phyloP scores from a whole-genome alignment of 78 protist species.

The Chrysochromulina tobinii region DNA sequence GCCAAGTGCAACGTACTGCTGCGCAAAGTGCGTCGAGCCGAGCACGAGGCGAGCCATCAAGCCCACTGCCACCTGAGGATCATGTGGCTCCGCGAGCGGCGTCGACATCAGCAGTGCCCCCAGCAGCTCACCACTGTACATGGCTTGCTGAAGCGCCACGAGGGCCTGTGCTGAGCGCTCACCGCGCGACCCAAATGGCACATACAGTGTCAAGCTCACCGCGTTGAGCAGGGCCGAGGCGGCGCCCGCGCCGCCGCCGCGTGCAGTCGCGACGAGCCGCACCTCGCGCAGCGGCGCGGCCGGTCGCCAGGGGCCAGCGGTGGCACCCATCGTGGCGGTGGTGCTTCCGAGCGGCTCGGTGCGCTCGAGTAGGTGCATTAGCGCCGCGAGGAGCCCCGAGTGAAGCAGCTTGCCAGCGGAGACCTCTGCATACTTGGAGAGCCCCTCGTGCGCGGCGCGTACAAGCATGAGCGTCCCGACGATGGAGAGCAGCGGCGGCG shows the following conservation, averaged over 20 bases:
- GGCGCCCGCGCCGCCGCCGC: not conserved
- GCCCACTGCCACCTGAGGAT: not conserved
- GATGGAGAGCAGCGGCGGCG: too few relatives aligned
- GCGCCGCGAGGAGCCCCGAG: too few relatives aligned
- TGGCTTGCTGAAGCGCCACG: not conserved
- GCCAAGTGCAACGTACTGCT: not conserved
- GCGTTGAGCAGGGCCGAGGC: not conserved
- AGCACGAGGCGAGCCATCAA: constrained; percentile 25
- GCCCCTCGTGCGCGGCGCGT: too few relatives aligned
- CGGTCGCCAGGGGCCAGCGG: too few relatives aligned
- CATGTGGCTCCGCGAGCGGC: not conserved
- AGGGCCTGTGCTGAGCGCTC: not conserved
- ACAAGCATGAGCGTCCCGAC: too few relatives aligned
- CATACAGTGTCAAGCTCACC: not conserved
- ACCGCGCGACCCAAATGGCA: not conserved
- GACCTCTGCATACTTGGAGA: too few relatives aligned
- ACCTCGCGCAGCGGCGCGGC: too few relatives aligned
- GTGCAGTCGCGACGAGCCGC: not conserved
- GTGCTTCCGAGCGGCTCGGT: too few relatives aligned
- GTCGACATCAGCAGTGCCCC: not conserved
- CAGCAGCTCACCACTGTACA: not conserved
- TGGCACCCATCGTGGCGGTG: too few relatives aligned
- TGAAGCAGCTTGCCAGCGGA: too few relatives aligned
- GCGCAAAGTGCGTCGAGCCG: constrained; percentile 20
- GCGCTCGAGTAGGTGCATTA: too few relatives aligned